phyloP scores from a whole-genome alignment of 148 eudicot species.

The Rheum nobile region DNA sequence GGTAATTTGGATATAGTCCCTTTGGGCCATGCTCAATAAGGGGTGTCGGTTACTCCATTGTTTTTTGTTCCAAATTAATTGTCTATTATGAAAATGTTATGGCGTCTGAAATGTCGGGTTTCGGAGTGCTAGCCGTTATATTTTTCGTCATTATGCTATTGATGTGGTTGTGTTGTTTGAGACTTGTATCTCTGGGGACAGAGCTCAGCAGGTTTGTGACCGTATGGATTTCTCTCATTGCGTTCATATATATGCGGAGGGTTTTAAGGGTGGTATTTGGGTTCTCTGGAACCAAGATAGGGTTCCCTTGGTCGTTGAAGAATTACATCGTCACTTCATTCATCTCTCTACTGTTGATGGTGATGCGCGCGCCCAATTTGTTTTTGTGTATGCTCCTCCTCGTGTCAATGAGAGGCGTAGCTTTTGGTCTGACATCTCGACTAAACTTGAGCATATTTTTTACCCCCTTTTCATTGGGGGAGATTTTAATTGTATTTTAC shows the following conservation, averaged over 20 bases:
- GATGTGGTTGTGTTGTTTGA: neutral
- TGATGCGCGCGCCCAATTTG: rapidly evolving
- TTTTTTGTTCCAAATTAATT: too few species aligned
- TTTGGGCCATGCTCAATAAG: too few species aligned
- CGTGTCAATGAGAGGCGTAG: too few species aligned
- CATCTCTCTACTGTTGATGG: neutral
- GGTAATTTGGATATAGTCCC: too few species aligned
- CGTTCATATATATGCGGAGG: neutral
- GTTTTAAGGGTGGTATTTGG: neutral
- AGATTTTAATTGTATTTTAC: neutral
- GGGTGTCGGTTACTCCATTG: too few species aligned
- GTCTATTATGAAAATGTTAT: too few species aligned
- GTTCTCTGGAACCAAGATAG: neutral
- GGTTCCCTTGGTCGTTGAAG: neutral
- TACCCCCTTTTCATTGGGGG: neutral
- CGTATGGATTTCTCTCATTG: neutral
- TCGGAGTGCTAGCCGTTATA: too few species aligned
- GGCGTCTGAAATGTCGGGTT: too few species aligned
- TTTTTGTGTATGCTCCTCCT: neutral
- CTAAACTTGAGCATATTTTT: too few species aligned
- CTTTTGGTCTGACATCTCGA: too few species aligned
- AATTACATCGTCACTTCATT: neutral
- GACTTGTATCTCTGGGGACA: neutral
- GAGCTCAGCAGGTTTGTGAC: constrained; percentile 3
- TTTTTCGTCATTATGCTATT: too few species aligned